Evolutionary conservation across 2,329 filamentous ascomycete species (phyloP).

Genomic region (Bipolaris oryzae): DNA sequence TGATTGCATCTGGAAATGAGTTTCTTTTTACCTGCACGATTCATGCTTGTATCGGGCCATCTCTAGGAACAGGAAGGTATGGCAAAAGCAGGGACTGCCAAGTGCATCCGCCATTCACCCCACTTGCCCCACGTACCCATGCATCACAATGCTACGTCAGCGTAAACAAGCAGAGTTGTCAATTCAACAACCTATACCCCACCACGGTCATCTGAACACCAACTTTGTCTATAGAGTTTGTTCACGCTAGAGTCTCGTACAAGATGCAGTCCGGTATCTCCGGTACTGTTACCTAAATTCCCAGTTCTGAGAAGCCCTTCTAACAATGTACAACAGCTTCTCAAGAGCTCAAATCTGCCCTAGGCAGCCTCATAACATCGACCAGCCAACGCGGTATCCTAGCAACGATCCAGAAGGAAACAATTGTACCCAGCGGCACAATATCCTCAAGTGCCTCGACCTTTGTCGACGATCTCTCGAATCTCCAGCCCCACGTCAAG

Average conservation of each 20-base stretch:
- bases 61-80: background rate
- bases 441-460: slow-evolving; percentile 58
- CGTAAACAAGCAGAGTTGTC: slow-evolving; percentile 10
- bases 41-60: background rate
- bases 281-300: slow-evolving; percentile 54
- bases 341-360: slow-evolving; percentile 74
- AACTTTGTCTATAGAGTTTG: background rate
- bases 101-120: slow-evolving; percentile 14
- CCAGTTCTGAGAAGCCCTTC: slow-evolving; percentile 4
- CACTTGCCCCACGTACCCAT: slow-evolving; percentile 29
- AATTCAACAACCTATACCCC: background rate
- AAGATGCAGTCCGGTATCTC: slow-evolving; percentile 81
- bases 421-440: slow-evolving; percentile 66
- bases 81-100: slow-evolving; percentile 8
- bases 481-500: slow-evolving; percentile 68
- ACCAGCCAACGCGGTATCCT: slow-evolving; percentile 71
- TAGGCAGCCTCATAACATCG: slow-evolving; percentile 70
- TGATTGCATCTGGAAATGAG: background rate
- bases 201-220: background rate
- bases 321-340: slow-evolving; percentile 60
- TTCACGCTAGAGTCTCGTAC: background rate
- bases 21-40: too few relatives aligned
- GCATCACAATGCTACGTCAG: slow-evolving; percentile 14
- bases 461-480: slow-evolving; percentile 69
- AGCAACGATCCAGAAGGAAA: slow-evolving; percentile 70